These are phyloP conservation scores for Candida neerlandica DNA, from an alignment of 1,139 yeast species.

Conservation along the genomic window DNA sequence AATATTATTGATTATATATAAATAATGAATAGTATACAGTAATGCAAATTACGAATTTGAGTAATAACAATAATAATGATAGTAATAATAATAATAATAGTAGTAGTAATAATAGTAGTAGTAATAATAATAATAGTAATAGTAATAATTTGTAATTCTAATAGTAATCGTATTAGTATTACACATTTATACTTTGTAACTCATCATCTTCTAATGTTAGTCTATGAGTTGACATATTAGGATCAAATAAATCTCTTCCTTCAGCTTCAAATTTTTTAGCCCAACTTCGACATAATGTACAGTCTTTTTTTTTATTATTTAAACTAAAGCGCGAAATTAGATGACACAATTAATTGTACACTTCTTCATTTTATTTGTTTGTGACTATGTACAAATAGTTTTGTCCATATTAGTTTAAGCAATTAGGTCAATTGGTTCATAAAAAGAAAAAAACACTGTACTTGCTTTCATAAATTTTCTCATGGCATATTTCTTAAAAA, in stretches of 20 bases:
- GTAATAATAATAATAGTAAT: not conserved
- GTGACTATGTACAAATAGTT: too few relatives aligned
- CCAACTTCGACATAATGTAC: slow-evolving; percentile 89
- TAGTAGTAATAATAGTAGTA: not conserved
- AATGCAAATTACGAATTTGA: not conserved
- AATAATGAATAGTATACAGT: too few relatives aligned
- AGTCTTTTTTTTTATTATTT: too few relatives aligned
- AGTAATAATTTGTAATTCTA: too few relatives aligned
- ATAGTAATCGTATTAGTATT: too few relatives aligned
- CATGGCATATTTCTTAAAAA: slow-evolving; percentile 91
- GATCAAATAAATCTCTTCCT: slow-evolving; percentile 30
- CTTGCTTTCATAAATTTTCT: slow-evolving; percentile 92
- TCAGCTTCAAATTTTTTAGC: slow-evolving; percentile 63
- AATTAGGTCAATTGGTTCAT: too few relatives aligned
- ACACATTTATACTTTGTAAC: not conserved
- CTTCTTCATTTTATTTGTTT: too few relatives aligned
- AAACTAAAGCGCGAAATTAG: too few relatives aligned
- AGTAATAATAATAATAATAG: not conserved
- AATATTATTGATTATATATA: not conserved
- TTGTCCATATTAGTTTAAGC: too few relatives aligned
- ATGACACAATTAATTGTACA: too few relatives aligned
- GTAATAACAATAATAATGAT: too few relatives aligned
- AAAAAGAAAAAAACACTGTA: too few relatives aligned
- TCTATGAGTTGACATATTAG: slow-evolving; percentile 18
- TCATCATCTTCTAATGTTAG: slow-evolving; percentile 9